A percentile compares a stretch with the other conserved stretches of the same genome.
Conservation (phyloP, 352 stramenopile species). For the Pythium periplocum region DNA sequence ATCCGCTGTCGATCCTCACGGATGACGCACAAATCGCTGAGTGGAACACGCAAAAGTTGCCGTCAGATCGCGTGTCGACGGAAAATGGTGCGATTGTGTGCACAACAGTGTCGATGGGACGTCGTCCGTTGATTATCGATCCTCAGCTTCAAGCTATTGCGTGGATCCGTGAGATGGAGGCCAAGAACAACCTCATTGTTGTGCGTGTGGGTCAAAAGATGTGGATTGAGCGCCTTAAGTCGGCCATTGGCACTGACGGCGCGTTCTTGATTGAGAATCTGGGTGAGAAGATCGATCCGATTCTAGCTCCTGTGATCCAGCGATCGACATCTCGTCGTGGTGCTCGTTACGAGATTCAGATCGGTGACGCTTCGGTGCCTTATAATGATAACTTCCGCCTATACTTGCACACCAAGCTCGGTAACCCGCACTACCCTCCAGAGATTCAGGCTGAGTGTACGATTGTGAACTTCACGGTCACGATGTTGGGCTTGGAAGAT, state of each 20-base stretch:
- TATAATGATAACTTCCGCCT: constrained; percentile 93
- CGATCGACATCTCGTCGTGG: constrained; percentile 91
- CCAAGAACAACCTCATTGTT: constrained; percentile 88
- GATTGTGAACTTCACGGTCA: constrained; percentile 95
- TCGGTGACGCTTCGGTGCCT: constrained; percentile 91
- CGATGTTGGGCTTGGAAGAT: constrained; percentile 88
- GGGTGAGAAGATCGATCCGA: constrained; percentile 92
- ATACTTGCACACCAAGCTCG: constrained; percentile 94
- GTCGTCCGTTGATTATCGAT: constrained; percentile 92
- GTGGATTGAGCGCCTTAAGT: constrained; percentile 92
- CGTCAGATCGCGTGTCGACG: constrained; percentile 90
- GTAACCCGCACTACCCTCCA: constrained; percentile 92
- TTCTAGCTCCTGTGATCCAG: constrained; percentile 92
- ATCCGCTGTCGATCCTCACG: constrained; percentile 89
- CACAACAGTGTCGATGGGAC: constrained; percentile 86
- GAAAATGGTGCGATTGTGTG: constrained; percentile 92
- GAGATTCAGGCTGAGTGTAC: constrained; percentile 95
- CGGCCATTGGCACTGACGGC: constrained; percentile 89
- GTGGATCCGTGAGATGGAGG: constrained; percentile 92
- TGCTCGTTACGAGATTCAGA: constrained; percentile 92
- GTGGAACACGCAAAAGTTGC: constrained; percentile 92
- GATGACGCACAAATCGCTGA: constrained; percentile 90
- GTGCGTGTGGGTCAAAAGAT: constrained; percentile 94
- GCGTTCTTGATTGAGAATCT: constrained; percentile 95
- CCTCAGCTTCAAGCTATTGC: constrained; percentile 92